Conservation (phyloP, 371 early-diverging fungal genomes). For the Apophysomyces elegans region DNA sequence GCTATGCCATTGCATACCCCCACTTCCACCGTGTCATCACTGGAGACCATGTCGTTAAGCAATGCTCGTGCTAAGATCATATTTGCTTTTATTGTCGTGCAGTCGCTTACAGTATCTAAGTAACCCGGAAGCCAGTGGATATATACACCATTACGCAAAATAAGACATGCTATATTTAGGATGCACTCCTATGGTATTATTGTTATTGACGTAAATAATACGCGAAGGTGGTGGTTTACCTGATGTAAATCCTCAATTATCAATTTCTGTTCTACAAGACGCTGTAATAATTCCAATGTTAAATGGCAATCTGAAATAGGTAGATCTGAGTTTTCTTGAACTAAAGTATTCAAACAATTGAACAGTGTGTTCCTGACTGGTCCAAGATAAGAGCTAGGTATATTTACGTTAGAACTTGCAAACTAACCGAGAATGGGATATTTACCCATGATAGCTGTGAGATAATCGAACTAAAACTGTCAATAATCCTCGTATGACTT, state of each 20-base stretch:
- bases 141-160: constrained; percentile 1
- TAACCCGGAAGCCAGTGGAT: background rate
- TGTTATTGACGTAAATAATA: too few relatives aligned
- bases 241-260: background rate
- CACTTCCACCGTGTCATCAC: background rate
- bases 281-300: background rate
- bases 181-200: background rate
- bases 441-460: background rate
- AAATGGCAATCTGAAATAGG: background rate
- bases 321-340: background rate
- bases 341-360: background rate
- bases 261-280: background rate
- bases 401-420: background rate
- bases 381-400: background rate
- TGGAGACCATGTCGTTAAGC: background rate
- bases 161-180: background rate
- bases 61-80: background rate
- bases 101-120: background rate
- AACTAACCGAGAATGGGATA: background rate
- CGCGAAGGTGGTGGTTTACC: background rate
- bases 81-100: background rate
- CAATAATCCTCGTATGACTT: background rate
- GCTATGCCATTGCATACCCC: background rate
- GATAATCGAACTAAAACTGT: background rate
- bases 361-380: background rate